Percentiles rank a stretch among this genome's conserved stretches.
Evolutionary conservation across 2,329 filamentous ascomycete species (phyloP).

Genomic region (Aspergillus pseudoviridinutans): DNA sequence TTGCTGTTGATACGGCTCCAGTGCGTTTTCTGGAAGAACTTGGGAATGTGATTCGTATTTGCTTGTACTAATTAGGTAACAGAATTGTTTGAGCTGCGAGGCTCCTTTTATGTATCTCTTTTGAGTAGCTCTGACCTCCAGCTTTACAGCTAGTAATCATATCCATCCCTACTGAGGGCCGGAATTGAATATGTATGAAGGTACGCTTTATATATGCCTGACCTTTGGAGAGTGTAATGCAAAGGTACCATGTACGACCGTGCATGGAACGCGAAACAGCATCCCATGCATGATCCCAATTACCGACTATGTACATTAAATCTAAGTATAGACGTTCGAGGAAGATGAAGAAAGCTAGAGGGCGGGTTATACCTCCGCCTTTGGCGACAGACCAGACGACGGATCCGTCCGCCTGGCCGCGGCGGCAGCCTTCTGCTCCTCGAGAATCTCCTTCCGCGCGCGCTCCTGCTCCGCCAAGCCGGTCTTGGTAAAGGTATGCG

Average conservation of each 20-base stretch:
- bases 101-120: not conserved
- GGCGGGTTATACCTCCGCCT: not conserved
- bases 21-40: constrained; percentile 1
- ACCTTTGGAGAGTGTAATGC: not conserved
- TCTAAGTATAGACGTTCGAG: not conserved
- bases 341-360: not conserved
- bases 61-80: not conserved
- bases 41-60: constrained; percentile 1
- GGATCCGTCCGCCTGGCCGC: constrained; percentile 37
- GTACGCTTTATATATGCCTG: not conserved
- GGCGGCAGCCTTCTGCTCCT: constrained; percentile 55
- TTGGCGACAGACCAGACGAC: not conserved
- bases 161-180: not conserved
- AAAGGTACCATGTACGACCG: not conserved
- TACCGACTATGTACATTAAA: not conserved
- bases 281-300: not conserved
- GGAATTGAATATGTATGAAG: not conserved
- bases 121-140: not conserved
- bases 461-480: constrained; percentile 44
- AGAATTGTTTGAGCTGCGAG: not conserved
- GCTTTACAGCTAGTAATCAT: not conserved
- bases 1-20: not conserved
- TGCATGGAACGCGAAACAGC: not conserved
- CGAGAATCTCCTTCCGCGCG: constrained; percentile 34
- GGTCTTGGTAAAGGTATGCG: constrained; percentile 43